phyloP scores from a whole-genome alignment of 73 alveolate genomes.

The Breviolum minutum region DNA sequence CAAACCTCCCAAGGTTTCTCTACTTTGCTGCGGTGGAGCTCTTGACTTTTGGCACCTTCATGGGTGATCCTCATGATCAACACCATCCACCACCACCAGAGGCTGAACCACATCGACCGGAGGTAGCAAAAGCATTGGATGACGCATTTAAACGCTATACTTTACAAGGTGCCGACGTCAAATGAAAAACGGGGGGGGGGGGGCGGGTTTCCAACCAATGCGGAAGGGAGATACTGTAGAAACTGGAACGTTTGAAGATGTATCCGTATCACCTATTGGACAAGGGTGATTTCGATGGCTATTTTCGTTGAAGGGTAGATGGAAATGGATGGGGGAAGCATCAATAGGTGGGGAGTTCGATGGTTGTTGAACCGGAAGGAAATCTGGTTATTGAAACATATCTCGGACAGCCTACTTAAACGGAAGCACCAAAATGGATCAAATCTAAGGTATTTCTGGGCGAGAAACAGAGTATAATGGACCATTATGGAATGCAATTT shows the following conservation, averaged over 20 bases:
- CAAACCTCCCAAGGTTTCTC: not conserved
- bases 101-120: constrained; percentile 20
- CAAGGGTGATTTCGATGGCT: not conserved
- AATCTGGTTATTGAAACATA: too few species aligned
- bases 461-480: too few species aligned
- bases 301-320: not conserved
- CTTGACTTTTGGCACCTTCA: not conserved
- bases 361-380: not conserved
- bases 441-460: too few species aligned
- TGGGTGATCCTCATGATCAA: constrained; percentile 16
- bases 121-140: constrained; percentile 50
- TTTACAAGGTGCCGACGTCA: not conserved
- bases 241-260: not conserved
- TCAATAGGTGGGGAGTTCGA: not conserved
- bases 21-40: not conserved
- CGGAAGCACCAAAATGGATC: too few species aligned
- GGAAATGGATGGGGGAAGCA: not conserved
- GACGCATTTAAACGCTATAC: constrained; percentile 22
- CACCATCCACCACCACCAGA: constrained; percentile 26
- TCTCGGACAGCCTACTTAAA: too few species aligned
- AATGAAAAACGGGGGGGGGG: too few species aligned
- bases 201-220: not conserved
- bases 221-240: not conserved
- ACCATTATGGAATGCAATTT: too few species aligned
- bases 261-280: not conserved